Conservation (phyloP, 495 filamentous ascomycete genomes). For the Penicillium arizonense region DNA sequence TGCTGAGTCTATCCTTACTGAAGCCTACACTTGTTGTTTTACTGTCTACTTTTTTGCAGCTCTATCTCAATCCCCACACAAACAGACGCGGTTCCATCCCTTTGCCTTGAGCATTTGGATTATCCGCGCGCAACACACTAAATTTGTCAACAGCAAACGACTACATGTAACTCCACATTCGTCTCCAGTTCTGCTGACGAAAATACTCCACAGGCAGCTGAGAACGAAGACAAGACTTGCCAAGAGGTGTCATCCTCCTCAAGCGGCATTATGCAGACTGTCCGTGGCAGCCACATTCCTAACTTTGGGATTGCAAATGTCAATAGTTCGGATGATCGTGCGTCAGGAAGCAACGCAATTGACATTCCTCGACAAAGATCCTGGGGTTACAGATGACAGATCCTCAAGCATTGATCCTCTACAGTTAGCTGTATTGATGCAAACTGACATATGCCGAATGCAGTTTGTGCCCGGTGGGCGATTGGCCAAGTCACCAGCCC, state of each 20-base stretch:
- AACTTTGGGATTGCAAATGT: background rate
- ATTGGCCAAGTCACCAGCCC: background rate
- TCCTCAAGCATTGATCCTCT: background rate
- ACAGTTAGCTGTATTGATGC: background rate
- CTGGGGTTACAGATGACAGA: background rate
- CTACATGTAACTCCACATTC: too few relatives aligned
- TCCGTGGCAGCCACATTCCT: background rate
- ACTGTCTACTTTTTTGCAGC: too few relatives aligned
- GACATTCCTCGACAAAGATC: slow-evolving; percentile 5
- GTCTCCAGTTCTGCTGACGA: too few relatives aligned
- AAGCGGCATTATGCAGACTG: background rate
- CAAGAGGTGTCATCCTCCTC: background rate
- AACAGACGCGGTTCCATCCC: too few relatives aligned
- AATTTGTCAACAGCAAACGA: too few relatives aligned
- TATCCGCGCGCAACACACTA: too few relatives aligned
- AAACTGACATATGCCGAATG: slow-evolving; percentile 1
- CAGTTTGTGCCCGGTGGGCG: background rate
- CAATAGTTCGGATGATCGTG: background rate
- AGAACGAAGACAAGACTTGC: background rate
- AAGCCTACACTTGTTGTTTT: too few relatives aligned
- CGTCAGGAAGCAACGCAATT: background rate
- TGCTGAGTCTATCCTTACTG: too few relatives aligned
- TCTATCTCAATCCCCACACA: too few relatives aligned
- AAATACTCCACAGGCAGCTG: background rate
- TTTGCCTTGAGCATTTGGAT: too few relatives aligned